Conservation (phyloP, 257 asterid genomes). For the Craterostigma plantagineum region DNA sequence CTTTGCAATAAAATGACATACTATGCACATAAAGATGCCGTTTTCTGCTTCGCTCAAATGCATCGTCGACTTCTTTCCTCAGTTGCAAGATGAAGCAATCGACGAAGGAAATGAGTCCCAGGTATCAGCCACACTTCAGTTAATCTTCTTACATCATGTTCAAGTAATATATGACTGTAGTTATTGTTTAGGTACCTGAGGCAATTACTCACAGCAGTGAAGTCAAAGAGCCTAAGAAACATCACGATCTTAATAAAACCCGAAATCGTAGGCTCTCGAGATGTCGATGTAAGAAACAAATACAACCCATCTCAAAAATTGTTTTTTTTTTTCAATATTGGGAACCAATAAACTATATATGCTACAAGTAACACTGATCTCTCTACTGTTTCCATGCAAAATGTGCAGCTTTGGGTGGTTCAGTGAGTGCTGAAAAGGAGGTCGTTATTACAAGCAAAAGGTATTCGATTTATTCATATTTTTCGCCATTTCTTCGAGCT, state of each 20-base stretch:
- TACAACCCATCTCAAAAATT: neutral
- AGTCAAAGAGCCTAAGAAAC: conserved; percentile 15
- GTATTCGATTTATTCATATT: conserved; percentile 11
- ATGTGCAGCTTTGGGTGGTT: conserved; percentile 57
- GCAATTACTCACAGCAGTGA: conserved; percentile 14
- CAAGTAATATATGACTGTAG: too few species aligned
- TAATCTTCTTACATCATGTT: too few species aligned
- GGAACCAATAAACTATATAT: neutral
- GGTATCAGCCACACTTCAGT: too few species aligned
- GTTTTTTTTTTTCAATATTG: neutral
- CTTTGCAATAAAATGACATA: neutral
- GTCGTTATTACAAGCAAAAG: conserved; percentile 40
- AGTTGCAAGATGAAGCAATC: too few species aligned
- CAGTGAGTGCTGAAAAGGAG: conserved; percentile 27
- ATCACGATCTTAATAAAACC: too few species aligned
- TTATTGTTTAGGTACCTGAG: conserved; percentile 13
- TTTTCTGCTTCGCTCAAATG: neutral
- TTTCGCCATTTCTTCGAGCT: neutral
- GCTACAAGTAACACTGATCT: neutral
- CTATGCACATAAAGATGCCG: neutral
- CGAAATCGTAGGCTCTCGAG: conserved; percentile 32
- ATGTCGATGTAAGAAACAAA: conserved; percentile 50
- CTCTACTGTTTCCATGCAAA: neutral
- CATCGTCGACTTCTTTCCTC: too few species aligned
- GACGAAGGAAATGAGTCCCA: too few species aligned